Base-by-base conservation (phyloP, 1,139 yeast species). In the Suhomyces choctaworum region DNA sequence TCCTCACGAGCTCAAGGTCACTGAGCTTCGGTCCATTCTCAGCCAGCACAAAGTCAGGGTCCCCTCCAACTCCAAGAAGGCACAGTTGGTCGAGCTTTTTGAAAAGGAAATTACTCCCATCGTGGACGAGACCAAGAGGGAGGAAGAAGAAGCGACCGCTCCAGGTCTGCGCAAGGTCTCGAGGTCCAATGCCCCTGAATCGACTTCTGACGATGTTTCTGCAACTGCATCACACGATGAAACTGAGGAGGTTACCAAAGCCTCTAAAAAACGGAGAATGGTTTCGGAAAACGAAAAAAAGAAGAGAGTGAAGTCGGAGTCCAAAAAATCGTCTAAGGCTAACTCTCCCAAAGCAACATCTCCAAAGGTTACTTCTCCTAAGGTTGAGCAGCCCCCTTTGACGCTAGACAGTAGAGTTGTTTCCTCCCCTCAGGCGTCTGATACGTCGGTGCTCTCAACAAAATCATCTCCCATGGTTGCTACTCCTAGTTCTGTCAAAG, bases 11-110 rank as follows among this genome's bases (percentile, higher is more conserved):
- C 62, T 83, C 45, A 81, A 78, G 29, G 78, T 82, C 23, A 75
- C 86, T 5, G 77, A 82, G 41, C 66, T 88, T 50, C 70, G 92
- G 46, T 70, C 78, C 25, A 67, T 85, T 25, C 66, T 88, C 39
- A 59, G 68, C 22, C 77, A 74, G 36, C 73, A 85, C 53, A 66
- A 71, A n/a, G 66, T 87, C 15, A 59, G 60, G 7, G 80, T 69
- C 51, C 72, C 82, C 1, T 67, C 84, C 4, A 70, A 75, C 34
- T 79, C 86, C 7, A 82, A 79, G 51, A 88, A 88, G 56, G 59
- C 73, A 4, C 77, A 74, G 7, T 64, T 85, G 39, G 59, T 86
- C 7, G 64, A 63, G 12, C 52, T 82, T 5, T 36, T 36, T 16
- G 33, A 29, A 15, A 22, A 30, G 12, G 36, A 33, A 21, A 32